phyloP scores from a whole-genome alignment of 2,329 filamentous ascomycete species.

The Xenoacremonium recifei region DNA sequence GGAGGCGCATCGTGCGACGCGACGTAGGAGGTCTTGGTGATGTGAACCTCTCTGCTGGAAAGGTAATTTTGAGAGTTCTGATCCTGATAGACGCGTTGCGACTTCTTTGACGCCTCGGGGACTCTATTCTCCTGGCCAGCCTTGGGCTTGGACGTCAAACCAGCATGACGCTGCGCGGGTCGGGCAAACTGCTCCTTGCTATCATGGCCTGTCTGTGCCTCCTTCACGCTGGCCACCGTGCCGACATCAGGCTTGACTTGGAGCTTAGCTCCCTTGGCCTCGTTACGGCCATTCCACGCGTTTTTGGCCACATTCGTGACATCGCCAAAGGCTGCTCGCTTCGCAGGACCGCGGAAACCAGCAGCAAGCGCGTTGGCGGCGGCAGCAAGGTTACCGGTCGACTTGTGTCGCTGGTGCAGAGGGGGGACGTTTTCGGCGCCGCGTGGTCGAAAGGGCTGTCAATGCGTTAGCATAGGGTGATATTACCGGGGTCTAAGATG shows the following conservation, averaged over 20 bases:
- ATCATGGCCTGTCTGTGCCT: conserved; percentile 41
- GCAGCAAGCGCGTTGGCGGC: conserved; percentile 23
- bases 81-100: conserved; percentile 12
- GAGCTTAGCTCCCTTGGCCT: conserved; percentile 35
- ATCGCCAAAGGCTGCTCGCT: conserved; percentile 79
- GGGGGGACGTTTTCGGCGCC: conserved; percentile 50
- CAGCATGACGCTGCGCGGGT: conserved; percentile 32
- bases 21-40: conserved; percentile 13
- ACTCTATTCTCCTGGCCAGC: conserved; percentile 20
- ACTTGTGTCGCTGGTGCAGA: conserved; percentile 81
- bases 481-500: conserved; percentile 1
- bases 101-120: conserved; percentile 25
- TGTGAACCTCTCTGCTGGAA: conserved; percentile 17
- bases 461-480: conserved; percentile 7
- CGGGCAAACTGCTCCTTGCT: conserved; percentile 37
- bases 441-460: conserved; percentile 40
- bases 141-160: conserved; percentile 21
- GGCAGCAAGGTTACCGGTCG: conserved; percentile 57
- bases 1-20: conserved; percentile 21
- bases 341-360: conserved; percentile 50
- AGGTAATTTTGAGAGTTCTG: conserved; percentile 12
- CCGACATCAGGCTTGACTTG: too few species aligned
- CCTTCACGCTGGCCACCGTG: conserved; percentile 37
- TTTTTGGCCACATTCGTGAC: conserved; percentile 67
- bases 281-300: conserved; percentile 27